Percentiles rank a stretch among this genome's conserved stretches.
These are phyloP conservation scores for Kokia cookei DNA, from an alignment of 441 rosid genomes.

Conservation along the genomic window DNA sequence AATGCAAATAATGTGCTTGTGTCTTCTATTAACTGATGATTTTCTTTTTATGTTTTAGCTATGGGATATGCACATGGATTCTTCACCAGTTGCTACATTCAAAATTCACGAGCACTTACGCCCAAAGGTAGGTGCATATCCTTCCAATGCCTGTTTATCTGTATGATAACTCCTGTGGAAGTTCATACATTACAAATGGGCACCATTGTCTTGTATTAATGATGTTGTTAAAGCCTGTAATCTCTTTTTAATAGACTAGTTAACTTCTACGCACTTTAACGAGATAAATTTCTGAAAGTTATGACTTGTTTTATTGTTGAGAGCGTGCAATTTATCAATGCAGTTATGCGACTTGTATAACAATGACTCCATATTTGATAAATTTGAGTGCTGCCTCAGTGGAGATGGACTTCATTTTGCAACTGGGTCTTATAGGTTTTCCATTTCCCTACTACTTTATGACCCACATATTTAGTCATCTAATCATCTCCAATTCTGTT, in stretches of 20 bases:
- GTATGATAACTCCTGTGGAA: background rate
- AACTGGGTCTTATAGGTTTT: slow-evolving; percentile 72
- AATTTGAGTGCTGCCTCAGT: slow-evolving; percentile 63
- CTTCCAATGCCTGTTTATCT: background rate
- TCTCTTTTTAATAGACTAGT: background rate
- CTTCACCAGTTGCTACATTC: slow-evolving; percentile 51
- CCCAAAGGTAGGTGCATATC: slow-evolving; percentile 40
- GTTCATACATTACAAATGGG: background rate
- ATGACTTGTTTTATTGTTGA: too few species aligned
- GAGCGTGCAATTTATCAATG: slow-evolving; percentile 15
- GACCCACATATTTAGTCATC: background rate
- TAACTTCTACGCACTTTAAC: too few species aligned
- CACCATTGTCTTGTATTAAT: background rate
- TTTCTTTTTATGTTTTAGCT: slow-evolving; percentile 31
- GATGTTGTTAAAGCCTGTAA: background rate
- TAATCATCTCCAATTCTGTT: slow-evolving; percentile 1
- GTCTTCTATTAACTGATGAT: slow-evolving; percentile 15
- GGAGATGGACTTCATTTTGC: slow-evolving; percentile 63
- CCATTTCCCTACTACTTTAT: slow-evolving; percentile 21
- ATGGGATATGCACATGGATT: slow-evolving; percentile 62
- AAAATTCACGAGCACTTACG: slow-evolving; percentile 60
- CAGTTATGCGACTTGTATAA: slow-evolving; percentile 66
- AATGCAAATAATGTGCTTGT: background rate
- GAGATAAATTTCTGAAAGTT: too few species aligned
- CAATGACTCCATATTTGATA: slow-evolving; percentile 64